Percentiles rank a stretch among this genome's conserved stretches.
phyloP scores from a whole-genome alignment of 192 early-diverging fungal genomes.

The Dissophora ornata region DNA sequence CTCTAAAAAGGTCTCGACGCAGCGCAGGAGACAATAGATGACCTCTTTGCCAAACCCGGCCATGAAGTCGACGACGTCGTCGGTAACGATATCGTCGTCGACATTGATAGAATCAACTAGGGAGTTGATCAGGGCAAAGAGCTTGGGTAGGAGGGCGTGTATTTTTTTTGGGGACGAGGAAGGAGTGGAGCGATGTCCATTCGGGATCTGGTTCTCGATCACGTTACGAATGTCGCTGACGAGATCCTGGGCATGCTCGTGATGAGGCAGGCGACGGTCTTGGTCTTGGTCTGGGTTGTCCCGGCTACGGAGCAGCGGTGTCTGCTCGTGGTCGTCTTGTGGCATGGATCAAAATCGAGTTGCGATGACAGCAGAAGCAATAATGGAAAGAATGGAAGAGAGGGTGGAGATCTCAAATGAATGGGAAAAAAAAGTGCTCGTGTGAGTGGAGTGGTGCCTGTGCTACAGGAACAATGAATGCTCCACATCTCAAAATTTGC shows the following conservation, averaged over 20 bases:
- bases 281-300: constrained; percentile 14
- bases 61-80: constrained; percentile 45
- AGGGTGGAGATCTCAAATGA: too few species aligned
- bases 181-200: constrained; percentile 34
- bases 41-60: constrained; percentile 41
- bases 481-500: too few species aligned
- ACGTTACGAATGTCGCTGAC: constrained; percentile 30
- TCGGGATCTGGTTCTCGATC: constrained; percentile 45
- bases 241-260: constrained; percentile 7
- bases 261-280: constrained; percentile 3
- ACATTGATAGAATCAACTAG: constrained; percentile 33
- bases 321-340: constrained; percentile 38
- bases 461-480: too few species aligned
- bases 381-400: too few species aligned
- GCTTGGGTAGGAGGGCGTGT: constrained; percentile 43
- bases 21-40: constrained; percentile 49
- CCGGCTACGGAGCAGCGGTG: constrained; percentile 27
- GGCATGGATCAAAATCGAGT: too few species aligned
- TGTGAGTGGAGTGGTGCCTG: too few species aligned
- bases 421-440: too few species aligned
- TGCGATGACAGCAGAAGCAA: too few species aligned
- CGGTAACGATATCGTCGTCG: constrained; percentile 45
- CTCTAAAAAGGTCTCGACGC: constrained; percentile 31
- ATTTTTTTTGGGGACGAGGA: constrained; percentile 40
- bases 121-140: constrained; percentile 49